Percentiles rank a stretch among this genome's conserved stretches.
Evolutionary conservation across 2,329 filamentous ascomycete genomes (phyloP).

Genomic region (Phialophora verrucosa): DNA sequence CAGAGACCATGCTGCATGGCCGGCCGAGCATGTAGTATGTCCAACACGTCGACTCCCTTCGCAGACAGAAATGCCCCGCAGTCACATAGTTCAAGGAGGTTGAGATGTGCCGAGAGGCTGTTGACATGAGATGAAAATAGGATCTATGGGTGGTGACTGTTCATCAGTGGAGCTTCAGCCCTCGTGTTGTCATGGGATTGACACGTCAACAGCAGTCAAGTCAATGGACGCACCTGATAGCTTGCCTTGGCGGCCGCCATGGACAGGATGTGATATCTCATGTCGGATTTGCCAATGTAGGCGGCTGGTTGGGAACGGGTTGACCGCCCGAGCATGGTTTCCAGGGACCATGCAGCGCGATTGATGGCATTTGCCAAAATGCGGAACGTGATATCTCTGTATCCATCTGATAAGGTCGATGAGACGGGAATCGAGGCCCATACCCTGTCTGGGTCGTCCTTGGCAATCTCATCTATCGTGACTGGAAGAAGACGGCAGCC

Average conservation of each 20-base stretch:
- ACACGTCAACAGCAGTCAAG: neutral
- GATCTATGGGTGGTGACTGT: neutral
- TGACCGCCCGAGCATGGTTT: constrained; percentile 5
- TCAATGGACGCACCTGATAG: constrained; percentile 14
- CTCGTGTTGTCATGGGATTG: neutral
- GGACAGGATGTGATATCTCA: constrained; percentile 17
- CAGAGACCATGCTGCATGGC: constrained; percentile 10
- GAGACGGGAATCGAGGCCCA: constrained; percentile 16
- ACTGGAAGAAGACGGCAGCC: constrained; percentile 15
- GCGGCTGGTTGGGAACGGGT: neutral
- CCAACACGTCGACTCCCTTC: constrained; percentile 8
- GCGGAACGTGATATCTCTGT: constrained; percentile 9
- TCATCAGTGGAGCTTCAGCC: neutral
- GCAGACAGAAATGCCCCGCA: constrained; percentile 12
- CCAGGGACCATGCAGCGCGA: constrained; percentile 14
- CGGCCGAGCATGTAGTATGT: constrained; percentile 8
- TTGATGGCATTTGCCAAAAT: constrained; percentile 12
- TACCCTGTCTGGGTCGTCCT: constrained; percentile 8
- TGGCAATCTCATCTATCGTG: constrained; percentile 12
- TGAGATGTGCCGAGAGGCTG: constrained; percentile 14
- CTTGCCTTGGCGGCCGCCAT: constrained; percentile 16
- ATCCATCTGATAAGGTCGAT: constrained; percentile 1
- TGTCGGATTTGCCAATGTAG: constrained; percentile 15
- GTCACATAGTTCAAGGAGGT: constrained; percentile 12
- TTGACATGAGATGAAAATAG: constrained; percentile 20